These are phyloP conservation scores for Claviceps paspali DNA, from an alignment of 2,329 filamentous ascomycete species.

Conservation along the genomic window DNA sequence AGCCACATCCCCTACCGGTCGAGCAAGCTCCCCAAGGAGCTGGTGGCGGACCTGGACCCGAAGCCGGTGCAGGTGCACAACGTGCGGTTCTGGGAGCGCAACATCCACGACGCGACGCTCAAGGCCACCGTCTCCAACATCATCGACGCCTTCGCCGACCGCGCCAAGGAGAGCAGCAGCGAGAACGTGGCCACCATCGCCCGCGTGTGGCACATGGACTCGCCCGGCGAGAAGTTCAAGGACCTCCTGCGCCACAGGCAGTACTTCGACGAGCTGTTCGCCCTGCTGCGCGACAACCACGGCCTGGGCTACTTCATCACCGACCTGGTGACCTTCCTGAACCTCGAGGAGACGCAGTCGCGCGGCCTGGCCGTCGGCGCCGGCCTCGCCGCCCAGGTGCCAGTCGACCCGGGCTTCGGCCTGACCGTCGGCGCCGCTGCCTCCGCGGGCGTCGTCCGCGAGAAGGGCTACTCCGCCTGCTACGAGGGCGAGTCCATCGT, in stretches of 20 bases:
- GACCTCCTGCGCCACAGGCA: constrained; percentile 12
- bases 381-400: constrained; percentile 8
- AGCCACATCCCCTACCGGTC: constrained; percentile 12
- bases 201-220: constrained; percentile 17
- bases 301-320: constrained; percentile 15
- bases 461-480: constrained; percentile 10
- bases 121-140: constrained; percentile 13
- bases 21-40: constrained; percentile 10
- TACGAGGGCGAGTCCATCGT: constrained; percentile 16
- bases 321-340: constrained; percentile 14
- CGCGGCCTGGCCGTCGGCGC: constrained; percentile 6
- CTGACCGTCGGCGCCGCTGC: constrained; percentile 9
- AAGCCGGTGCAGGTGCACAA: constrained; percentile 14
- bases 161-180: constrained; percentile 9
- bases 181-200: constrained; percentile 13
- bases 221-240: constrained; percentile 15
- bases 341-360: constrained; percentile 11
- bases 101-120: constrained; percentile 12
- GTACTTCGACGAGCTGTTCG: constrained; percentile 15
- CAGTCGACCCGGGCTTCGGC: constrained; percentile 10
- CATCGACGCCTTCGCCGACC: constrained; percentile 12
- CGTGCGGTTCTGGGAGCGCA: constrained; percentile 14
- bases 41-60: constrained; percentile 13
- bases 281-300: constrained; percentile 11
- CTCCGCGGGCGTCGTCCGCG: constrained; percentile 8